A percentile compares a stretch with the other conserved stretches of the same genome.
Evolutionary conservation across 768 basidiomycete genomes (phyloP).

Genomic region (Clitopilus hobsonii): DNA sequence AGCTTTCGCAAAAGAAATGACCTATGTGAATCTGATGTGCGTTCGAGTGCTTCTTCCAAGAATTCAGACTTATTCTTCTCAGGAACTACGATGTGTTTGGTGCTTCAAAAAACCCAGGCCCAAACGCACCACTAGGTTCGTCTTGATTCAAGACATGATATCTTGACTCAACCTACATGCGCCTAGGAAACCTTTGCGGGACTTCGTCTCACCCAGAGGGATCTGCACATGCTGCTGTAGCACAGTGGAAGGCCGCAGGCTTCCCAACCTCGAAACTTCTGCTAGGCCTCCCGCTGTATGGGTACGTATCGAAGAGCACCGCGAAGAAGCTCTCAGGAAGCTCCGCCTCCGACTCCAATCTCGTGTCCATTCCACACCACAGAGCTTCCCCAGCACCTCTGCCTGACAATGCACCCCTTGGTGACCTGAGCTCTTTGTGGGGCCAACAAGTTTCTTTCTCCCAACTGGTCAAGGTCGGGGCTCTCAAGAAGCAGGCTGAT

Average conservation of each 20-base stretch:
- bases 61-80: slow-evolving; percentile 16
- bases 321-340: slow-evolving; percentile 26
- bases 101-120: slow-evolving; percentile 58
- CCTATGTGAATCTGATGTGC: slow-evolving; percentile 65
- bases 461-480: slow-evolving; percentile 37
- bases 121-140: slow-evolving; percentile 66
- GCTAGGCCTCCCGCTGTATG: slow-evolving; percentile 67
- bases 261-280: slow-evolving; percentile 66
- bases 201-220: slow-evolving; percentile 57
- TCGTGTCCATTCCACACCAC: slow-evolving; percentile 27
- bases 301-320: slow-evolving; percentile 52
- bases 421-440: slow-evolving; percentile 40
- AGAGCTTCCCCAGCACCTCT: slow-evolving; percentile 9
- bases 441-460: slow-evolving; percentile 51
- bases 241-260: slow-evolving; percentile 61
- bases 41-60: slow-evolving; percentile 8
- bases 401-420: slow-evolving; percentile 17
- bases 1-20: slow-evolving; percentile 56
- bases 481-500: slow-evolving; percentile 33
- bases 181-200: slow-evolving; percentile 49
- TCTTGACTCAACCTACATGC: background rate
- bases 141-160: background rate
- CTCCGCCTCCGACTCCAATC: slow-evolving; percentile 9
- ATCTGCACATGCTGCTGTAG: slow-evolving; percentile 53
- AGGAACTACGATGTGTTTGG: slow-evolving; percentile 78